These are phyloP conservation scores for Boletus vinaceobasis DNA, from an alignment of 768 basidiomycete genomes.

Conservation along the genomic window DNA sequence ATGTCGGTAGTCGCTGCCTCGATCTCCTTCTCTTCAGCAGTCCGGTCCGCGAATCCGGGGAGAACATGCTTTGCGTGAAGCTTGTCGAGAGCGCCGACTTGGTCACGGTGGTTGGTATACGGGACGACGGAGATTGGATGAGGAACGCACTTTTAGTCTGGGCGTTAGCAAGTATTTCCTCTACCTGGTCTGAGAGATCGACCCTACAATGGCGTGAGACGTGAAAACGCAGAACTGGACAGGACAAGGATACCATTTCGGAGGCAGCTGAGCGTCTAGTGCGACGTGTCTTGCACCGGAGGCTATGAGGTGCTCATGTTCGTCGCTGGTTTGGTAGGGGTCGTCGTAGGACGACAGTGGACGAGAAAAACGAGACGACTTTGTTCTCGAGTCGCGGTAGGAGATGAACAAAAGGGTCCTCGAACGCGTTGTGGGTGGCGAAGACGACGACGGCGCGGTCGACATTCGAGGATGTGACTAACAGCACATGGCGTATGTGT, in stretches of 20 bases:
- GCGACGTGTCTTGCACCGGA: conserved; percentile 42
- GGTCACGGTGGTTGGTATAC: conserved; percentile 14
- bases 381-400: conserved; percentile 75
- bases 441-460: conserved; percentile 27
- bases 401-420: conserved; percentile 92
- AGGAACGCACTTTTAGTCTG: conserved; percentile 70
- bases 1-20: conserved; percentile 81
- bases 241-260: conserved; percentile 64
- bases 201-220: conserved; percentile 56
- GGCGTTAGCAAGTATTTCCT: conserved; percentile 65
- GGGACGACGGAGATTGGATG: conserved; percentile 10
- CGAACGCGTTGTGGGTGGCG: conserved; percentile 65
- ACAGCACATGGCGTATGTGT: conserved; percentile 17
- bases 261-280: conserved; percentile 65
- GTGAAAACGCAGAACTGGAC: not conserved
- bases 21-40: conserved; percentile 92
- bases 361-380: conserved; percentile 39
- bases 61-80: conserved; percentile 94
- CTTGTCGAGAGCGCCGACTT: conserved; percentile 89
- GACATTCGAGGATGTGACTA: conserved; percentile 30
- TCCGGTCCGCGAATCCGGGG: conserved; percentile 94
- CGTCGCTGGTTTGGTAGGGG: conserved; percentile 44
- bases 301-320: conserved; percentile 64
- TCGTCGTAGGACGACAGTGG: conserved; percentile 45
- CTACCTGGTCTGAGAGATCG: conserved; percentile 86